Evolutionary conservation across 192 early-diverging fungal species (phyloP).

Genomic region (Nowakowskiella sp.): DNA sequence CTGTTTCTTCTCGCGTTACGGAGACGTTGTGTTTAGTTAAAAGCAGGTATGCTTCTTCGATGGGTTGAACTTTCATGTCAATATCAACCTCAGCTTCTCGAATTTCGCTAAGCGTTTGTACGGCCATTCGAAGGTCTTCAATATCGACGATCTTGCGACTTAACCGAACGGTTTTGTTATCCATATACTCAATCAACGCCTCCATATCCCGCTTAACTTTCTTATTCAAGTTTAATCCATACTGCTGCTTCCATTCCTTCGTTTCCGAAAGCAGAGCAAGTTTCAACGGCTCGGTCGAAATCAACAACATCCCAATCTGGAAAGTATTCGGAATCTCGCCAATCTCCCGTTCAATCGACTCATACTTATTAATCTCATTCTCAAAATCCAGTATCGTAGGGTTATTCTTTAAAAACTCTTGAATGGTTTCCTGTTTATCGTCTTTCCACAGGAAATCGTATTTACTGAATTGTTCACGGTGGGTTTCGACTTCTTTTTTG

Average conservation of each 20-base stretch:
- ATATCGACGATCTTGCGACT: conserved; percentile 55
- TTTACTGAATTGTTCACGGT: conserved; percentile 55
- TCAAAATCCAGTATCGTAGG: conserved; percentile 58
- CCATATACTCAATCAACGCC: conserved; percentile 60
- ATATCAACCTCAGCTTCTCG: conserved; percentile 58
- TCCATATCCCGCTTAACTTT: conserved; percentile 63
- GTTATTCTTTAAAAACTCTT: conserved; percentile 43
- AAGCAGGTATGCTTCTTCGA: conserved; percentile 56
- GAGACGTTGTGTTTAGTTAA: conserved; percentile 51
- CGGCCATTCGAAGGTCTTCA: conserved; percentile 54
- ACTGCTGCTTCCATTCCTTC: conserved; percentile 63
- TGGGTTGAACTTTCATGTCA: conserved; percentile 59
- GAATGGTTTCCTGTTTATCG: conserved; percentile 55
- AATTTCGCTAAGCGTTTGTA: conserved; percentile 52
- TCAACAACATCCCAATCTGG: conserved; percentile 51
- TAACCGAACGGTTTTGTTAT: conserved; percentile 47
- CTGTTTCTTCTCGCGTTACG: conserved; percentile 58
- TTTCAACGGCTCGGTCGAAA: conserved; percentile 55
- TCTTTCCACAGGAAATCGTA: conserved; percentile 63
- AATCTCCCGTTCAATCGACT: conserved; percentile 52
- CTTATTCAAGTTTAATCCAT: conserved; percentile 52
- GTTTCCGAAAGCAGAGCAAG: conserved; percentile 54
- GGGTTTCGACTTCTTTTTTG: conserved; percentile 55
- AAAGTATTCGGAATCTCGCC: conserved; percentile 46
- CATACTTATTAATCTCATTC: conserved; percentile 55